phyloP scores from a whole-genome alignment of 75 land plant species.

The Pinus albicaulis region DNA sequence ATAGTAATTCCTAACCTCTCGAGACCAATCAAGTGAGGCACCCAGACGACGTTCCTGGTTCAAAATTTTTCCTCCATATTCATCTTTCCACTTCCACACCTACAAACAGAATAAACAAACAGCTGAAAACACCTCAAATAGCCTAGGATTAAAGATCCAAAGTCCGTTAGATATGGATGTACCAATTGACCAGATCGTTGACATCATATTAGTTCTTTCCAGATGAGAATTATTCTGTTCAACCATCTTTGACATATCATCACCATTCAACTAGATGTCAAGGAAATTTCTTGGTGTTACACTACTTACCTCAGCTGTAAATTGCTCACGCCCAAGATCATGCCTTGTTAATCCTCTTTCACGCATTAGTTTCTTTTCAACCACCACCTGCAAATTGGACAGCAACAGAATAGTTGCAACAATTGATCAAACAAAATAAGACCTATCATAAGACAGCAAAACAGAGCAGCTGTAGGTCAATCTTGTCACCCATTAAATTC shows the following conservation, averaged over 20 bases:
- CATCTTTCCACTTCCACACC: conserved; percentile 96
- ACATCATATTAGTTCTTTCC: neutral
- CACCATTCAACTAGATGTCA: too few relatives aligned
- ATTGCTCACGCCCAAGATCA: conserved; percentile 85
- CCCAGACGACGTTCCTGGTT: conserved; percentile 76
- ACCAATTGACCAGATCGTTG: neutral
- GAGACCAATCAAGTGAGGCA: conserved; percentile 95
- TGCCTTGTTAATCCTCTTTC: conserved; percentile 83
- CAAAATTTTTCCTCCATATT: conserved; percentile 83
- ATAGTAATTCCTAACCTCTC: conserved; percentile 55
- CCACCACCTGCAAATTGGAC: conserved; percentile 66
- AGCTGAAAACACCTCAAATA: neutral
- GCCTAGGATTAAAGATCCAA: neutral
- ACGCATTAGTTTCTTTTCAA: conserved; percentile 94
- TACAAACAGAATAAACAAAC: conserved; percentile 12
- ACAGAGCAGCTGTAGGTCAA: neutral
- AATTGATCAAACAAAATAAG: neutral
- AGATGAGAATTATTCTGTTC: neutral
- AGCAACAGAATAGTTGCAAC: neutral
- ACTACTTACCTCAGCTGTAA: conserved; percentile 66
- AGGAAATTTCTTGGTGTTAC: too few relatives aligned
- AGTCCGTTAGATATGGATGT: neutral
- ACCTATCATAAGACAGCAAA: neutral
- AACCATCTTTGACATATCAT: neutral
- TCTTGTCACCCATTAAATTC: too few relatives aligned